Evolutionary conservation across 2,329 filamentous ascomycete species (phyloP).

Genomic region (Penicillium polonicum): DNA sequence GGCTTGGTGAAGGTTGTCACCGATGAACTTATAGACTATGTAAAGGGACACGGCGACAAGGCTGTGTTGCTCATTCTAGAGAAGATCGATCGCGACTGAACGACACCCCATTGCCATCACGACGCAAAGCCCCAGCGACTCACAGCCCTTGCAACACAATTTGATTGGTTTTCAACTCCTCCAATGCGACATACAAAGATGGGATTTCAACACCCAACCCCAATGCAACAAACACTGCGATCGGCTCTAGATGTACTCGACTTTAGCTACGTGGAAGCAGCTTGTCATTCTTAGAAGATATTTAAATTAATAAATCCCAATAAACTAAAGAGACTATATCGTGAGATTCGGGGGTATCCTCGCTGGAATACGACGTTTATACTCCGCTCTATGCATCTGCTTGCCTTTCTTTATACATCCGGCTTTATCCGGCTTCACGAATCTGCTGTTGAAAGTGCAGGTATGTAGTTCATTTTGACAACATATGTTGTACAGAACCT

Average conservation of each 20-base stretch:
- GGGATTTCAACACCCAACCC: background rate
- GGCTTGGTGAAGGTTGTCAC: conserved; percentile 37
- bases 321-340: background rate
- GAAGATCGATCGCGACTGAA: conserved; percentile 31
- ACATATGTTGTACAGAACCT: background rate
- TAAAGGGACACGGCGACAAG: conserved; percentile 33
- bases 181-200: conserved; percentile 6
- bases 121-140: conserved; percentile 1
- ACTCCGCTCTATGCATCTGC: background rate
- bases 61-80: conserved; percentile 29
- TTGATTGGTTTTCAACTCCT: conserved; percentile 1
- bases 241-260: background rate
- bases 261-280: background rate
- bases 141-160: background rate
- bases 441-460: background rate
- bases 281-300: background rate
- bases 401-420: background rate
- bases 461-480: background rate
- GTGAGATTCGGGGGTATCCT: background rate
- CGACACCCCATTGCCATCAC: conserved; percentile 12
- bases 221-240: conserved; percentile 7
- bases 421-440: no score
- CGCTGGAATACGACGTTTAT: background rate
- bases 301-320: background rate
- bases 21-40: conserved; percentile 31